Base-by-base conservation (phyloP, 2,329 filamentous ascomycete species). In the Dactylellina parvicollis region DNA sequence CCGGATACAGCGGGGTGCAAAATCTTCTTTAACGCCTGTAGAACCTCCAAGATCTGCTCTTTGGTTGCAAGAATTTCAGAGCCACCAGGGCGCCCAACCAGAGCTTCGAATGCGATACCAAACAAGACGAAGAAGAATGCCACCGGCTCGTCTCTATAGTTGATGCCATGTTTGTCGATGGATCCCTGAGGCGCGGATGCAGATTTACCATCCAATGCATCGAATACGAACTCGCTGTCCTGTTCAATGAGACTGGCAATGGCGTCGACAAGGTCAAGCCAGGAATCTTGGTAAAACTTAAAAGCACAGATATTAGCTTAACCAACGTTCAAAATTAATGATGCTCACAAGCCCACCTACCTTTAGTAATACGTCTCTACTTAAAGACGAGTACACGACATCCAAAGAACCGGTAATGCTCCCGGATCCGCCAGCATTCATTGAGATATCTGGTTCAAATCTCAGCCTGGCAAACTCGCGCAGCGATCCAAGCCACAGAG, bases 121-220 rank as follows among this genome's bases (percentile, higher is more conserved):
- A 98, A 99, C 0, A 99, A 86, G 12, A 99, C 94, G 78, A 99
- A 99, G 83, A 99, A 99, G 84, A 99, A 99, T 0, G 95, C 95
- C 1, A 98, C 92, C 0, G 95, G 95, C 80, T 99, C 95, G 79
- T 98, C 94, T 50, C 95, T 91, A 80, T 99, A 99, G 80, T 98
- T 98, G 82, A 99, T 98, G 76, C 94, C 91, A 52, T 89, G 85
- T 47, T 75, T 76, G 22, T 76, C 75, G 71, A 80, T 79, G 4
- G 75, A 77, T 18, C 75, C 57, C 30, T 78, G 77, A 20, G 76
- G 77, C 24, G 81, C 78, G 8, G 81, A 80, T 3, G 82, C 20
- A 82, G 85, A 86, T 79, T 95, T 96, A 56, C 93, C 93, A 79
- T 99, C 95, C 4, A 99, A 83, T 0, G 95, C 95, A 80, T 97